These are phyloP conservation scores for Acacia melanoxylon DNA, from an alignment of 306 rosid genomes.

Conservation along the genomic window DNA sequence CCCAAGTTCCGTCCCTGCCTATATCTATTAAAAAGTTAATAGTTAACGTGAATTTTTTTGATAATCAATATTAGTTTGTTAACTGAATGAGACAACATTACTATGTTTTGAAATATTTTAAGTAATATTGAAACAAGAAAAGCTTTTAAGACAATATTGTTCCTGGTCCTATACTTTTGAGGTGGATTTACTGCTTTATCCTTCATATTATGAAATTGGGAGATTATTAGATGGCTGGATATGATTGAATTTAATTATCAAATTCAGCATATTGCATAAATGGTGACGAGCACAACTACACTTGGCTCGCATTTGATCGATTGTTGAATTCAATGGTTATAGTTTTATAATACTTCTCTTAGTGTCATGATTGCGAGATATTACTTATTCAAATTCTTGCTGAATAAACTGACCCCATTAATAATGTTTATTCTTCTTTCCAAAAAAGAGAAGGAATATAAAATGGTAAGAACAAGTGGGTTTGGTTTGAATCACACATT, in stretches of 20 bases:
- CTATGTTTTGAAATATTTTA: too few relatives aligned
- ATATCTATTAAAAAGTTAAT: too few relatives aligned
- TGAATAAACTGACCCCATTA: background rate
- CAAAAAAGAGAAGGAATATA: background rate
- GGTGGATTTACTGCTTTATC: too few relatives aligned
- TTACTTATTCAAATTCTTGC: background rate
- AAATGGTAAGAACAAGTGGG: background rate
- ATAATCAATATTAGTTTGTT: too few relatives aligned
- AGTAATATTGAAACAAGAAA: too few relatives aligned
- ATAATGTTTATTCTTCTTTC: background rate
- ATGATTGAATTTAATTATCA: background rate
- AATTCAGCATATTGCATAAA: background rate
- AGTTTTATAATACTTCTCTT: background rate
- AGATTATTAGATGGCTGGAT: background rate
- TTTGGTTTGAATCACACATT: background rate
- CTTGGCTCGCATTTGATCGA: background rate
- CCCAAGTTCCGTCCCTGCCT: too few relatives aligned
- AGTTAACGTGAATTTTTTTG: too few relatives aligned
- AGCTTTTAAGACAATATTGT: too few relatives aligned
- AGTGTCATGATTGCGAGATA: background rate
- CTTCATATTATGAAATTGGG: too few relatives aligned
- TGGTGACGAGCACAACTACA: background rate
- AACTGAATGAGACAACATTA: too few relatives aligned
- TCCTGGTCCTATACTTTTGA: too few relatives aligned
- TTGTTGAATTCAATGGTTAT: background rate